phyloP scores from a whole-genome alignment of 805 yeast species.

The Hanseniaspora jakobsenii region DNA sequence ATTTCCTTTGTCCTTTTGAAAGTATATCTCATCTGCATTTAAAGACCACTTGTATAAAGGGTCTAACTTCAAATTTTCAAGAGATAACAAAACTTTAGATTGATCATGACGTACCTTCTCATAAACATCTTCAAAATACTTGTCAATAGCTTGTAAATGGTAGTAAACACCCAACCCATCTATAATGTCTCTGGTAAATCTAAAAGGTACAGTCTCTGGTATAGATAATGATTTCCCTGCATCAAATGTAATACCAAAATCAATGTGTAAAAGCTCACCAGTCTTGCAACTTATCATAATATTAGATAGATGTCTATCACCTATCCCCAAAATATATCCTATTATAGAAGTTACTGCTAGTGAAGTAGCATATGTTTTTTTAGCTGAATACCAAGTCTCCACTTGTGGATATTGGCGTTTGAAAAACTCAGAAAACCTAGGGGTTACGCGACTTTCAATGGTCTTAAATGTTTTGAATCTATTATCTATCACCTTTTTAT shows the following conservation, averaged over 20 bases:
- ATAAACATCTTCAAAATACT: constrained; percentile 62
- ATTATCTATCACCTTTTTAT: constrained; percentile 33
- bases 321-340: constrained; percentile 81
- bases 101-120: constrained; percentile 51
- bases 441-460: constrained; percentile 43
- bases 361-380: constrained; percentile 58
- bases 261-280: constrained; percentile 94
- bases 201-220: constrained; percentile 89
- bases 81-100: constrained; percentile 62
- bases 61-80: constrained; percentile 82
- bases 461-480: constrained; percentile 37
- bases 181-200: constrained; percentile 77
- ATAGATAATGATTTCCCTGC: constrained; percentile 74
- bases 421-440: constrained; percentile 62
- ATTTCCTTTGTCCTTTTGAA: constrained; percentile 17
- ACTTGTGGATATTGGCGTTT: constrained; percentile 53
- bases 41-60: constrained; percentile 87
- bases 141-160: constrained; percentile 59
- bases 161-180: constrained; percentile 93
- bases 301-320: constrained; percentile 91
- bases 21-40: constrained; percentile 38
- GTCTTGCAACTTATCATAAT: constrained; percentile 64
- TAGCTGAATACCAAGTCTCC: constrained; percentile 58
- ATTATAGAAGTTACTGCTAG: constrained; percentile 76
- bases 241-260: constrained; percentile 91